Base-by-base conservation (phyloP, 164 flowering plant genomes). In the Stephania yunnanensis region DNA sequence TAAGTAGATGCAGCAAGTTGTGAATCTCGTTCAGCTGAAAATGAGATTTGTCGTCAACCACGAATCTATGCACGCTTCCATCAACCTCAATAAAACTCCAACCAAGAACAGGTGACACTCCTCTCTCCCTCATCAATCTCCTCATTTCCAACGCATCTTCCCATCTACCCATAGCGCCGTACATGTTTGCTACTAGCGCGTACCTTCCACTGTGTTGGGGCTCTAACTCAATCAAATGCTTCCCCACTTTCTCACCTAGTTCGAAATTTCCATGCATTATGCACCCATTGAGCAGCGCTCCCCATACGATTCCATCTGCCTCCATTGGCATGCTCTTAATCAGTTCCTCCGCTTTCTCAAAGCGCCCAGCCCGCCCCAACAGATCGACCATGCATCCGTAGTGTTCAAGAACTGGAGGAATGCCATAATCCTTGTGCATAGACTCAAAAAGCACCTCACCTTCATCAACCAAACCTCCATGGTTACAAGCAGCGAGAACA, bases 361-460 rank as follows among this genome's bases (percentile, higher is more conserved):
- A 42, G 25, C 2, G 74, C 65, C 86, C 84, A 5, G 82, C 76
- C 29, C 84, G 80, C 52, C 83, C 79, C 72, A 80, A 75, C 52
- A 84, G 78, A 81, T 84, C 86, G 71, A 84, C 86, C 81, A 82
- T 80, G 77, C 86, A 84, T 9, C 86, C 84, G 17, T 80, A 84
- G 64, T 82, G 84, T 77, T 84, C 86, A 50, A 84, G 73, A 69
- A 55, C 50, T 2, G 83, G 83, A 11, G 69, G 17, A 8, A 82
- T 80, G 8, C 79, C 74, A 68, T 80, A 80, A 55, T 68, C 68
- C 70, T 70, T 75, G 9, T 53, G 67, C 86, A 84, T 84, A 10
- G 72, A 50, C n/a, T 76, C 77, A 68, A 80, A 77, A 31, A 76
- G 72, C 44, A 74, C 17, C 73, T 69, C 44, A n/a, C 79, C 81